Evolutionary conservation across 2,329 filamentous ascomycete genomes (phyloP), one percentile per base, ranked within the genome.

Genomic region (Pochonia chlamydosporia): DNA sequence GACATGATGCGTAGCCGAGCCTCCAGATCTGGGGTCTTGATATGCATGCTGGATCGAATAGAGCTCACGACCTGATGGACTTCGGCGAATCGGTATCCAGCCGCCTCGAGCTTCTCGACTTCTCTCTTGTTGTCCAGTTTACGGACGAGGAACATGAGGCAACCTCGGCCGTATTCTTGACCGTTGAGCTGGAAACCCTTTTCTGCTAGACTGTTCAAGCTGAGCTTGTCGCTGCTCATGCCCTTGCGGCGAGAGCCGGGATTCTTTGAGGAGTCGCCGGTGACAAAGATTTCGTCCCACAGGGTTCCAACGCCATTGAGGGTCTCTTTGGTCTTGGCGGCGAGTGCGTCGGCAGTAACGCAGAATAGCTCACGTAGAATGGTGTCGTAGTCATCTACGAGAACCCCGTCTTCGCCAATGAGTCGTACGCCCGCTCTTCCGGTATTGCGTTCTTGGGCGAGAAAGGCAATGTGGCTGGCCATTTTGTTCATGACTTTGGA

Each of bases 311-410:
- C 66, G 4, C 81, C 73, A 6, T 78, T 73, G 2, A 92, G 66
- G 3, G 78, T 74, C 36, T 79, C 77, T 50, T 81, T 79, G 52
- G 91, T 71, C 44, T 80, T 78, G 11, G 78, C 73, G 1, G 89
- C 86, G 7, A 95, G 76, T n/a, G 83, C 79, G 5, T 82, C 74
- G 1, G 89, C 89, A 3, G 89, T 85, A 9, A 89, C 74, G 59
- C 88, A 95, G 63, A 95, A 95, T 9, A 91, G 74, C 60, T 95
- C 87, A 21, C 88, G 82, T 62, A 95, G 90, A 2, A 91, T 74
- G 14, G 84, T 70, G 28, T 88, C 84, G 62, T 92, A 92, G 50
- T 88, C 78, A 10, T 81, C 73, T 44, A 85, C 78, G 11, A 80
- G 69, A 20, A 80, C 75, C 1, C 78, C 71, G 52, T 82, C 67